Evolutionary conservation across 2,329 filamentous ascomycete genomes (phyloP).

Genomic region (Cladobotryum protrusum): DNA sequence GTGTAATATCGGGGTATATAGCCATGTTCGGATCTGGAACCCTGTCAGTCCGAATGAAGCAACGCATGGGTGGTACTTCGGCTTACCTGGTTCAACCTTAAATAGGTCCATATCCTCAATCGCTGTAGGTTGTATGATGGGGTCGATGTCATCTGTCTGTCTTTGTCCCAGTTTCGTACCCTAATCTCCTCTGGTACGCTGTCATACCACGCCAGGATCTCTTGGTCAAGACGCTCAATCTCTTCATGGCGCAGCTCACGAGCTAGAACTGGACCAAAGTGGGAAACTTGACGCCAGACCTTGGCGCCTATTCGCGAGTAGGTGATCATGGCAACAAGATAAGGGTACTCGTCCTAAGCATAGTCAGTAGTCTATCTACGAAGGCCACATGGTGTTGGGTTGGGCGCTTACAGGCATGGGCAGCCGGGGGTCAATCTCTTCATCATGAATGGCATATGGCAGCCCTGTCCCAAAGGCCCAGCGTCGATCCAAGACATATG

Average conservation of each 20-base stretch:
- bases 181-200: constrained; percentile 57
- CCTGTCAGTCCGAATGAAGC: constrained; percentile 6
- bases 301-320: constrained; percentile 80
- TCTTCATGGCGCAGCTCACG: constrained; percentile 64
- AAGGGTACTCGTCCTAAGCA: constrained; percentile 51
- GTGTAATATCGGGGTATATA: constrained; percentile 82
- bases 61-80: not conserved
- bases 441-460: constrained; percentile 78
- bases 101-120: constrained; percentile 74
- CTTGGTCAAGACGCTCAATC: constrained; percentile 73
- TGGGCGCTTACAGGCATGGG: constrained; percentile 65
- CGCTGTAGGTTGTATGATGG: constrained; percentile 63
- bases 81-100: constrained; percentile 70
- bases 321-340: constrained; percentile 75
- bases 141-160: constrained; percentile 46
- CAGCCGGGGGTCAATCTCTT: constrained; percentile 74
- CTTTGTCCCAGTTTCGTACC: constrained; percentile 53
- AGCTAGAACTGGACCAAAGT: constrained; percentile 55
- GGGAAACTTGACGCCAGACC: constrained; percentile 76
- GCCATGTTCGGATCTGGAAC: constrained; percentile 66
- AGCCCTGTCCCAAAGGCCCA: constrained; percentile 90
- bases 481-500: constrained; percentile 76
- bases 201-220: constrained; percentile 83
- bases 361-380: constrained; percentile 14
- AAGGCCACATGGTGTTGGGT: no score